phyloP scores from a whole-genome alignment of 73 alveolate species.

The Paraurostyla sp. region DNA sequence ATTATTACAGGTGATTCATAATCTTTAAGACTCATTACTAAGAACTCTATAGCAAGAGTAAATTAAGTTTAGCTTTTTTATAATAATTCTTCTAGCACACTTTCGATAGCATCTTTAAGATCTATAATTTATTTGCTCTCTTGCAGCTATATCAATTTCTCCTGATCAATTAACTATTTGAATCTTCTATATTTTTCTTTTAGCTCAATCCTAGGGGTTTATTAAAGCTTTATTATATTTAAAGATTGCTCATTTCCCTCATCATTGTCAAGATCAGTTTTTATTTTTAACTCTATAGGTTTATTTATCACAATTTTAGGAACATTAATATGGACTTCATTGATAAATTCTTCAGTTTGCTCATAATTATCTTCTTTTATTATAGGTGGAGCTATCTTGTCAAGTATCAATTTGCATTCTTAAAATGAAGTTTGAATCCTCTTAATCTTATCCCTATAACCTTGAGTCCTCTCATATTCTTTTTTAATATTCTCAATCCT shows the following conservation, averaged over 20 bases:
- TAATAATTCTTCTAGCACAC: background rate
- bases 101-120: background rate
- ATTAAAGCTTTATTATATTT: background rate
- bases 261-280: background rate
- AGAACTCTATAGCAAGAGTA: background rate
- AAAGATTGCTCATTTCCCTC: background rate
- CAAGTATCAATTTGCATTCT: background rate
- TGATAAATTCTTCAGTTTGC: background rate
- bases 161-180: background rate
- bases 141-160: background rate
- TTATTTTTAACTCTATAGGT: background rate
- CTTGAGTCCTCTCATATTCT: background rate
- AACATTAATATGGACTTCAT: no score
- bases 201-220: background rate
- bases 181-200: slow-evolving; percentile 6
- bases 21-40: background rate
- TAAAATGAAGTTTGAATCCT: background rate
- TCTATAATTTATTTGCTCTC: background rate
- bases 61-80: background rate
- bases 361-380: background rate
- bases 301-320: no score
- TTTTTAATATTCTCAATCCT: background rate
- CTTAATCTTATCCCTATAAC: background rate
- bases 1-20: background rate
- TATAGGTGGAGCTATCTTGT: background rate